Evolutionary conservation across 2,329 filamentous ascomycete species (phyloP), one percentile per base, ranked within the genome.

Genomic region (Canariomyces notabilis): DNA sequence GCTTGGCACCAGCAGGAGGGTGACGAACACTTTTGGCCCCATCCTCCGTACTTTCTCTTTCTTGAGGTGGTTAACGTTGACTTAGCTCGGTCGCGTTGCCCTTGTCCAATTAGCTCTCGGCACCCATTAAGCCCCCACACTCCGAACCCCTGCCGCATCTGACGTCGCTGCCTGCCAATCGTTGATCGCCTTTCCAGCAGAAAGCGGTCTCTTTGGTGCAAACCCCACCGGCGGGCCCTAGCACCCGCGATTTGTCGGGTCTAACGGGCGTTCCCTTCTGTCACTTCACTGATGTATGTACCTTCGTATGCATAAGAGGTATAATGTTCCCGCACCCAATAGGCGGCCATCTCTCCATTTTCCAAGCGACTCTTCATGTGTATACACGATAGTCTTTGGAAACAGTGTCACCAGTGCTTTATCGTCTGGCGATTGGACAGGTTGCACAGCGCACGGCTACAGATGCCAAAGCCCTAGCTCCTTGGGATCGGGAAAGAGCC

Each of bases 131-230:
- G 15, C 14, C 37, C 37, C 37, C 36, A 37, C 43, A 46, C 11
- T n/a, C 20, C 16, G 20, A 31, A 46, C 42, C 49, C 51, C 42
- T 48, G 52, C 42, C 31, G 44, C 46, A 45, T 50, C 48, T 52
- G 50, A 49, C 52, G 52, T 54, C 49, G 42, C 35, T 46, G 31
- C 44, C 44, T 43, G 33, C 39, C 44, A 44, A 49, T 26, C 33
- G 11, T 11, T 39, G 32, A 23, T 21, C 32, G 16, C 37, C 21
- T 35, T 20, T 35, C 34, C 18, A 26, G 26, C 26, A 29, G 14
- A 42, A 19, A 20, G 19, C n/a, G 33, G 20, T 29, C 33, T 14
- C n/a, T 43, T 29, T 32, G 26, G 31, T 36, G 23, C 41, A 20
- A 26, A 31, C 15, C 16, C 22, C 42, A 22, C 41, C 16, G 35